Evolutionary conservation across 2,329 filamentous ascomycete genomes (phyloP).

Genomic region (Trichoderma sp.): DNA sequence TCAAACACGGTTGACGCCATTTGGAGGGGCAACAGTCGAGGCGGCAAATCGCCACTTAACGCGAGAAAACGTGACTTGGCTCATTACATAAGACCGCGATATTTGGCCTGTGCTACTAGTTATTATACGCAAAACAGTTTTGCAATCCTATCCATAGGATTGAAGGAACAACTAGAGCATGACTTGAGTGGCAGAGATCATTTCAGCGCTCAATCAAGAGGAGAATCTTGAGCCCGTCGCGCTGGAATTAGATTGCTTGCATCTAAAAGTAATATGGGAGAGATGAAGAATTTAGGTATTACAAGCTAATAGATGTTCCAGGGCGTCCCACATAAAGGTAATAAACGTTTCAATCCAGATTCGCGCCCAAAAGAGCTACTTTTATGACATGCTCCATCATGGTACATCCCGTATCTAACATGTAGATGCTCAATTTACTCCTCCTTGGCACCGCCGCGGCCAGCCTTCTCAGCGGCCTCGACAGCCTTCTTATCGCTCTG

Average conservation of each 20-base stretch:
- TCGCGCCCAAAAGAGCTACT: slow-evolving; percentile 2
- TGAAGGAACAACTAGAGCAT: background rate
- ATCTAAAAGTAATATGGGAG: background rate
- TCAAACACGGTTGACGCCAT: background rate
- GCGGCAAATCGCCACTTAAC: slow-evolving; percentile 31
- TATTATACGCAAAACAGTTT: background rate
- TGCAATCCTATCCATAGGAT: background rate
- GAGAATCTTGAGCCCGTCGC: background rate
- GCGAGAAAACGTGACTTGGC: slow-evolving; percentile 37
- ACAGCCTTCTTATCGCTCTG: slow-evolving; percentile 93
- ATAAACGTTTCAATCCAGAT: slow-evolving; percentile 12
- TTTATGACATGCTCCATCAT: background rate
- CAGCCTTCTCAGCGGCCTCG: slow-evolving; percentile 75
- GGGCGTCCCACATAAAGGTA: slow-evolving; percentile 4
- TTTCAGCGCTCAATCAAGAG: background rate
- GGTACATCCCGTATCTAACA: background rate
- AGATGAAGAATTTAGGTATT: background rate
- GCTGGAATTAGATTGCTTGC: background rate
- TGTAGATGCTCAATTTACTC: slow-evolving; percentile 51
- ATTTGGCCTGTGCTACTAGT: background rate
- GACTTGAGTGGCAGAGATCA: background rate
- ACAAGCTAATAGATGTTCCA: background rate
- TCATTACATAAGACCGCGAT: background rate
- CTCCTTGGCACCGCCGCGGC: slow-evolving; percentile 71
- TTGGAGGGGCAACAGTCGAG: slow-evolving; percentile 34